A percentile compares a stretch with the other conserved stretches of the same genome.
phyloP scores from a whole-genome alignment of 2,329 filamentous ascomycete genomes.

The Fusarium piperis region DNA sequence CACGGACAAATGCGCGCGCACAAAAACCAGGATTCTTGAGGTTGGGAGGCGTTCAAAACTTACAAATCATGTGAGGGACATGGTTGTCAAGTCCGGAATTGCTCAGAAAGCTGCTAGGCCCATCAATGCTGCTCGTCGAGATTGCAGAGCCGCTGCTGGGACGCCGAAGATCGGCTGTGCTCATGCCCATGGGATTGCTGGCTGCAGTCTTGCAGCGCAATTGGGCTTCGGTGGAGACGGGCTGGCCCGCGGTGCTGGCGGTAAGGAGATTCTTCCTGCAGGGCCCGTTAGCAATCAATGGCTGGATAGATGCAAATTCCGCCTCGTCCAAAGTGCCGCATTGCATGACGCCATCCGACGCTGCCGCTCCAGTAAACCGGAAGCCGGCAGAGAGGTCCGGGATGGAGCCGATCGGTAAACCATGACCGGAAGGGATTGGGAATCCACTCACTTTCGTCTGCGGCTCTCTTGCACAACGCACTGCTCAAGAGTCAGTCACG shows the following conservation, averaged over 20 bases:
- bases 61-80: slow-evolving; percentile 60
- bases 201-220: slow-evolving; percentile 52
- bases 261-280: slow-evolving; percentile 57
- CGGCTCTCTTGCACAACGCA: slow-evolving; percentile 84
- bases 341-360: slow-evolving; percentile 28
- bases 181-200: slow-evolving; percentile 40
- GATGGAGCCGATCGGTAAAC: slow-evolving; percentile 12
- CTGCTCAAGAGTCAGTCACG: slow-evolving; percentile 39
- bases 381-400: slow-evolving; percentile 1
- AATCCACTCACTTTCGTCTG: slow-evolving; percentile 77
- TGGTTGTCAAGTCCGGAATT: slow-evolving; percentile 52
- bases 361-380: slow-evolving; percentile 15
- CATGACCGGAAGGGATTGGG: slow-evolving; percentile 7
- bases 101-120: slow-evolving; percentile 38
- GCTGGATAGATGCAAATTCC: not conserved
- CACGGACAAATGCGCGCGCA: slow-evolving; percentile 11
- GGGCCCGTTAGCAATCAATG: slow-evolving; percentile 37
- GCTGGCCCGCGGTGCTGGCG: slow-evolving; percentile 49
- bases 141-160: slow-evolving; percentile 50
- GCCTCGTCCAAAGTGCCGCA: slow-evolving; percentile 8
- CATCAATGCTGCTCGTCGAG: slow-evolving; percentile 46
- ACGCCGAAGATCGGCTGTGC: slow-evolving; percentile 51
- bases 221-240: slow-evolving; percentile 56
- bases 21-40: slow-evolving; percentile 29
- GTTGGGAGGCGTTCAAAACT: slow-evolving; percentile 43